A percentile compares a stretch with the other conserved stretches of the same genome.
These are phyloP conservation scores for Vaccinium macrocarpon DNA, from an alignment of 148 eudicot genomes.

Conservation along the genomic window DNA sequence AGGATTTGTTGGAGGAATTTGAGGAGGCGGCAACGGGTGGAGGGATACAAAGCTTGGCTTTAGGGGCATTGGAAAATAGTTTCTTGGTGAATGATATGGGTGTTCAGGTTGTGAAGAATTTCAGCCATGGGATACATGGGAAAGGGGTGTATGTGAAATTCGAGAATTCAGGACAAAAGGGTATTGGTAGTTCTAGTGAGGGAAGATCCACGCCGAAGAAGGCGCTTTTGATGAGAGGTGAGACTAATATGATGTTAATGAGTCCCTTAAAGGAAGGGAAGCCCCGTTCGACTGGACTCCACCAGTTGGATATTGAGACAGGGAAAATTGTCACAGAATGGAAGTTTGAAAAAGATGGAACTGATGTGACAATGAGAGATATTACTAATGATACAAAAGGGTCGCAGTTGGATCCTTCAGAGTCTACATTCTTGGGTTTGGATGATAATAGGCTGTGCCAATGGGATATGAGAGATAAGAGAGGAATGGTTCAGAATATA, in stretches of 20 bases:
- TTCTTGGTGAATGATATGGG: conserved; percentile 70
- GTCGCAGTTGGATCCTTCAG: conserved; percentile 84
- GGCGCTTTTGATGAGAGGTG: conserved; percentile 84
- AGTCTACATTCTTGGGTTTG: conserved; percentile 85
- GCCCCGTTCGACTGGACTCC: conserved; percentile 66
- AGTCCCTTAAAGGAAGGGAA: conserved; percentile 74
- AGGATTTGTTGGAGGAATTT: conserved; percentile 73
- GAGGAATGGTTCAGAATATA: conserved; percentile 70
- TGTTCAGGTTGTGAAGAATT: conserved; percentile 92
- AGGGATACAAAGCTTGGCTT: conserved; percentile 83
- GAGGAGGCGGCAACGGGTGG: conserved; percentile 70
- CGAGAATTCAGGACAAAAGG: conserved; percentile 28
- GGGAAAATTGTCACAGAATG: conserved; percentile 88
- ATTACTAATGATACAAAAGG: conserved; percentile 80
- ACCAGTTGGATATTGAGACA: conserved; percentile 88
- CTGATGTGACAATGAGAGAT: conserved; percentile 83
- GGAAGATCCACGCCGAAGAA: conserved; percentile 60
- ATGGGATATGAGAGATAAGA: conserved; percentile 96
- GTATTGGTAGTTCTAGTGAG: conserved; percentile 18
- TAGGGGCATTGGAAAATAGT: conserved; percentile 94
- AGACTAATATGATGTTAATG: conserved; percentile 90
- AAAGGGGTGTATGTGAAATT: conserved; percentile 84
- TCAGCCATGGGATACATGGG: conserved; percentile 95
- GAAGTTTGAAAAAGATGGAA: conserved; percentile 92
- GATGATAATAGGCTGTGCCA: conserved; percentile 87